Base-by-base conservation (phyloP, 768 basidiomycete species). In the Suillus cothurnatus region DNA sequence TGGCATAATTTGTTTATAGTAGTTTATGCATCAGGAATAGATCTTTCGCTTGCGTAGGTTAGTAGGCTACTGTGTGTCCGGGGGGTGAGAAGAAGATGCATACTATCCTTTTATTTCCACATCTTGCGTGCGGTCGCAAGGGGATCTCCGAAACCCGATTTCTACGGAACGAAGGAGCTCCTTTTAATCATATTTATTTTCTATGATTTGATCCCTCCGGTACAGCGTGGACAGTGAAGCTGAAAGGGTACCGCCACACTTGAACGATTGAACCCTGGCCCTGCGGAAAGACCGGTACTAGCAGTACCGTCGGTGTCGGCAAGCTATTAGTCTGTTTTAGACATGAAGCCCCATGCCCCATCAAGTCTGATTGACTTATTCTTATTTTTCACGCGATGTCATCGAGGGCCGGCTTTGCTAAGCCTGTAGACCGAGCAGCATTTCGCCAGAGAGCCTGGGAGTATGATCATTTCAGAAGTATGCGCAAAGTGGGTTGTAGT, bases 111-210 rank as follows among this genome's bases (percentile, higher is more conserved):
- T 36, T 58, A 17, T 58, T 58, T 39, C 38, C 57, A 39, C 38
- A 39, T 59, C 57, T 59, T 59, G 57, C 57, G 57, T 59, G 39
- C 19, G 39, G 39, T 41, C 58, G 26, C 58, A 59, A 59, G 58
- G 58, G 58, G 39, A 59, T 59, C 58, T 59, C 58, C 58, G 58
- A 59, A 41, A 21, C 58, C 58, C 58, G 58, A 59, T 59, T 59
- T 59, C 19, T 59, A 59, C 58, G 58, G 58, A 59, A 59, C 19
- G 26, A 59, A 59, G 58, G 58, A 59, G 39, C 39, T 59, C 58
- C 58, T 59, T 59, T 59, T 55, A 55, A 55, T 55, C 6, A n/a
- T 34, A 55, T 55, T 28, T 41, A 21, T 41, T 28, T 12, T 21
- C 58, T 28, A 59, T 19, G 58, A 59, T 59, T 28, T 59, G 58